Percentiles rank a stretch among this genome's conserved stretches.
phyloP scores from a whole-genome alignment of 2,329 filamentous ascomycete genomes.

The Leptographium radiaticola region DNA sequence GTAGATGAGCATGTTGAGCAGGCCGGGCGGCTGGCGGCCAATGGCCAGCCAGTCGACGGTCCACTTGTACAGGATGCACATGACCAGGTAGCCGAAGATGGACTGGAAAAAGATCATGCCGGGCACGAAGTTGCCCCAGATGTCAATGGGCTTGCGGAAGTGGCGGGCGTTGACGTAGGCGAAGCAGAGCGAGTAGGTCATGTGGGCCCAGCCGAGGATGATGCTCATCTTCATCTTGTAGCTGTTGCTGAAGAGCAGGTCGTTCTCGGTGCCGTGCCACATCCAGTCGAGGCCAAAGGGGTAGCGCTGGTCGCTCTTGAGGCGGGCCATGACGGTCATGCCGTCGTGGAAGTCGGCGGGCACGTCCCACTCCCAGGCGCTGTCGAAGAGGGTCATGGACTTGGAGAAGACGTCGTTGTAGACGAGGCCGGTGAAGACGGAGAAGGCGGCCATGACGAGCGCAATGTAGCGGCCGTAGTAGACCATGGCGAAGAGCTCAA shows the following conservation, averaged over 20 bases:
- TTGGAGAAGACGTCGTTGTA: constrained; percentile 98
- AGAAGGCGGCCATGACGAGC: constrained; percentile 94
- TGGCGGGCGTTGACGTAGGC: constrained; percentile 87
- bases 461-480: constrained; percentile 99
- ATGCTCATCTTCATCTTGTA: constrained; percentile 99
- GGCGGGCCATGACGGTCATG: constrained; percentile 45
- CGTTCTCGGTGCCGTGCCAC: constrained; percentile 94
- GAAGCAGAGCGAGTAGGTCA: constrained; percentile 95
- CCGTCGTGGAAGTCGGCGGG: constrained; percentile 55
- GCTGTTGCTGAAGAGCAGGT: constrained; percentile 90
- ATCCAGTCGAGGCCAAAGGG: constrained; percentile 92
- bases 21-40: constrained; percentile 60
- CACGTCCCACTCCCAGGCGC: constrained; percentile 71
- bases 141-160: constrained; percentile 89
- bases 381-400: constrained; percentile 76
- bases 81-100: constrained; percentile 91
- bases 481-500: constrained; percentile 95
- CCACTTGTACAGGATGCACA: constrained; percentile 98
- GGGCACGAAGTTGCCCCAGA: constrained; percentile 94
- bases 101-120: constrained; percentile 99
- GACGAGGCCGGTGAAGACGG: constrained; percentile 90
- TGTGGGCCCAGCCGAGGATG: constrained; percentile 90
- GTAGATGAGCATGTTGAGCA: constrained; percentile 98
- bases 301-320: constrained; percentile 68
- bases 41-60: constrained; percentile 67